Evolutionary conservation across 345 rosid genomes (phyloP), one percentile per base, ranked within the genome.

Genomic region (Boechera divaricarpa): DNA sequence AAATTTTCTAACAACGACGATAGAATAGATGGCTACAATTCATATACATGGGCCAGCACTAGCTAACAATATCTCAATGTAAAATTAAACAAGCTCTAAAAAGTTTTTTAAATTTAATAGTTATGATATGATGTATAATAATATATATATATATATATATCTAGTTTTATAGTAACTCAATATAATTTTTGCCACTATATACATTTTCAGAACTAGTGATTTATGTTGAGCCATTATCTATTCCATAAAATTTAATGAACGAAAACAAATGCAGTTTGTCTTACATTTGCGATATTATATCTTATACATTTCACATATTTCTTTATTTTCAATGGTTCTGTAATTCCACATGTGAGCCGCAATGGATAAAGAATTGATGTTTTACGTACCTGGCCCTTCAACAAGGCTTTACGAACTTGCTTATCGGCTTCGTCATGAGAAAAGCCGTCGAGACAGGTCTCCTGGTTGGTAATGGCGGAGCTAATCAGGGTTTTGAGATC

Each of bases 381-480:
- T 7, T 9, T 39, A 65, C 62, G 65, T 53, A 57, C 81, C 82
- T 87, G 84, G 1, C 95, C 97, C 2, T 49, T 65, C 28, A 29
- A 2, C 70, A 94, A 49, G 7, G 68, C 80, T 10, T 77, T 54
- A 1, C 95, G 84, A 38, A 94, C 85, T 33, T 67, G 57, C 74
- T 84, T 86, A 41, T 92, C 95, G 41, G 93, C 92, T 0, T 38
- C 73, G 0, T 87, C 92, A 49, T 92, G 86, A 5, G 98, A 89
- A 78, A 94, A 90, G 2, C 98, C 98, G n/a, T 94, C 98, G 16
- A 92, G 91, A 74, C 95, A 90, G 1, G 97, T 90, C 58, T 84
- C 98, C 29, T 86, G 97, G 81, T 94, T 94, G 28, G 98, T 94
- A 51, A 94, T 94, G 31, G 98, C 98, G 1, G 98, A 79, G 65